A percentile compares a stretch with the other conserved stretches of the same genome.
phyloP scores from a whole-genome alignment of 2,329 filamentous ascomycete species.

The Ramichloridium luteum region DNA sequence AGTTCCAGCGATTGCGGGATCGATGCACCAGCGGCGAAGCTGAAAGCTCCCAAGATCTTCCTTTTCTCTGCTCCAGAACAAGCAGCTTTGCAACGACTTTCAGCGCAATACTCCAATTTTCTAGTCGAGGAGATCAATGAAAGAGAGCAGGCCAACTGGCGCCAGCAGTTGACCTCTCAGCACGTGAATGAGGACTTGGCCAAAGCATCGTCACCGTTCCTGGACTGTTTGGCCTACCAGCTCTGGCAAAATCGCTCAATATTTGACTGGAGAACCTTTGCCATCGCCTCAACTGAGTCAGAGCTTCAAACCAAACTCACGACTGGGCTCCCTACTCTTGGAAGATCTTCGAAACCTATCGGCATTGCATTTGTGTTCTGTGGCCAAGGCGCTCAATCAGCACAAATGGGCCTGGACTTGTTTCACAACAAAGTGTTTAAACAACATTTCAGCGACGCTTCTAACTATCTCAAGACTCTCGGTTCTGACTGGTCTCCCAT shows the following conservation, averaged over 20 bases:
- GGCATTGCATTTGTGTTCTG: constrained; percentile 6
- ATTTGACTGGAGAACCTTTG: no score
- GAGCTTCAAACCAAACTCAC: no score
- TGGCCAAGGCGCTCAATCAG: constrained; percentile 11
- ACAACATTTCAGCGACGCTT: not conserved
- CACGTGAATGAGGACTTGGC: not conserved
- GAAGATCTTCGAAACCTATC: not conserved
- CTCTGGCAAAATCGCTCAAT: no score
- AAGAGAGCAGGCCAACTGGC: not conserved
- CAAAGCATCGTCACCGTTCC: not conserved
- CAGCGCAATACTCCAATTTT: no score
- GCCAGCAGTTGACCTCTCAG: not conserved
- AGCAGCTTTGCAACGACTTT: constrained; percentile 6
- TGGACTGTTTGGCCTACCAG: not conserved
- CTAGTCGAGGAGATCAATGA: not conserved
- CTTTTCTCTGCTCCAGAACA: constrained; percentile 1
- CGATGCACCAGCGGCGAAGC: not conserved
- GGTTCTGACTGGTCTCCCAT: constrained; percentile 3
- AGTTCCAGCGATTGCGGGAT: not conserved
- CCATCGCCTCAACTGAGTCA: no score
- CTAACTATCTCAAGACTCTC: not conserved
- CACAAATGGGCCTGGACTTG: constrained; percentile 11
- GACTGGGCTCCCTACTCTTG: not conserved
- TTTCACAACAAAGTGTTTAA: constrained; percentile 7
- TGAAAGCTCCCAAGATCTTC: not conserved